phyloP scores from a whole-genome alignment of 371 early-diverging fungal species.

The Rhizopus microsporus region DNA sequence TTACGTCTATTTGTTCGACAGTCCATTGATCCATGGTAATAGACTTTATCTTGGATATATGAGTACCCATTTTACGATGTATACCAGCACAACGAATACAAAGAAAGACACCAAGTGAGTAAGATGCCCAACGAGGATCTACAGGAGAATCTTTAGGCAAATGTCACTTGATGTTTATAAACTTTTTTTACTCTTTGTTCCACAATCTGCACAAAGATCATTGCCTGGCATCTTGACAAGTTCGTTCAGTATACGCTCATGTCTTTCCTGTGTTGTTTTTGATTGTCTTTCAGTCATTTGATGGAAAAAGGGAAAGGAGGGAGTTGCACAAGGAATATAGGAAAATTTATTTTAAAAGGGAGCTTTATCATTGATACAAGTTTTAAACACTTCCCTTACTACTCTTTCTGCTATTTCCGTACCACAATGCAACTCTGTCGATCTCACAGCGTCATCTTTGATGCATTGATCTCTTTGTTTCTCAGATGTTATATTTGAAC shows the following conservation, averaged over 20 bases:
- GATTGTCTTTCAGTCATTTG: constrained; percentile 43
- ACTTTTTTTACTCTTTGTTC: constrained; percentile 68
- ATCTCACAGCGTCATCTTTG: constrained; percentile 40
- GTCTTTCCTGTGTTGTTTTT: constrained; percentile 42
- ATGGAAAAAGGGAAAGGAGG: neutral
- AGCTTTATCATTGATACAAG: constrained; percentile 37
- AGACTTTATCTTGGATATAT: constrained; percentile 92
- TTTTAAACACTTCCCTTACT: constrained; percentile 26
- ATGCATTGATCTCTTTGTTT: constrained; percentile 33
- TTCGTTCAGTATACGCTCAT: constrained; percentile 67
- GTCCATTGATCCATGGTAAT: constrained; percentile 94
- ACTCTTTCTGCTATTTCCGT: neutral
- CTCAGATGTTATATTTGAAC: constrained; percentile 28
- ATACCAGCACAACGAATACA: constrained; percentile 93
- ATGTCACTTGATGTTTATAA: neutral
- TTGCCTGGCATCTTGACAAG: constrained; percentile 75
- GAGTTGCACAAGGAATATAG: neutral
- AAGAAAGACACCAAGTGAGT: constrained; percentile 90
- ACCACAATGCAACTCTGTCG: constrained; percentile 34
- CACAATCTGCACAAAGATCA: constrained; percentile 80
- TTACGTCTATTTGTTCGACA: constrained; percentile 85
- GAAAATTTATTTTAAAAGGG: neutral
- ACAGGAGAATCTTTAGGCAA: neutral
- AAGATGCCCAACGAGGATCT: constrained; percentile 97
- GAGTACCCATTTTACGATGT: constrained; percentile 92